Evolutionary conservation across 495 filamentous ascomycete species (phyloP), one percentile per base, ranked within the genome.

Genomic region (Lepidopterella palustris): DNA sequence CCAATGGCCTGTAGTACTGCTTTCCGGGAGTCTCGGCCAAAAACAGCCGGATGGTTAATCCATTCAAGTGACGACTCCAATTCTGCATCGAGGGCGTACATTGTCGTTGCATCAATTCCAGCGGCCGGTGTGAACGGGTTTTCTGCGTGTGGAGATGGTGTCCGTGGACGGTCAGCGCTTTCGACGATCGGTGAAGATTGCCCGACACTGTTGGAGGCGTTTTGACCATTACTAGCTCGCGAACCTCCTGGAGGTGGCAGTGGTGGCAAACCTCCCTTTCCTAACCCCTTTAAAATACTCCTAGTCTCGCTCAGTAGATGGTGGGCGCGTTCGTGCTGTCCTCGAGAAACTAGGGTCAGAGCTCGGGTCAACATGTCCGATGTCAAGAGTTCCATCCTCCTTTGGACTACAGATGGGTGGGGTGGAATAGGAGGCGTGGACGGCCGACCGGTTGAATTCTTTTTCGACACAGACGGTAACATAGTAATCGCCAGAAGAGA

Each of bases 401-500:
- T 84, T 73, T 99, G 93, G 8, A 99, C 95, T 55, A 99, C 89
- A 53, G 87, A 88, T 3, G 93, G 93, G 64, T 97, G 93, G 31
- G 93, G 95, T 18, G 93, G 93, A 59, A 99, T 97, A 8, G 91
- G 89, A 24, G 92, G 91, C 40, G 89, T 86, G 57, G 67, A 57
- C 24, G 83, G 85, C 69, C 78, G 82, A 55, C 82, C 82, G 73
- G 42, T 72, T 57, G 78, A 77, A 8, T 60, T 63, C 70, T 85
- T 89, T 65, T 77, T 82, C 5, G 81, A 76, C 24, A 79, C 76
- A 1, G 88, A 80, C 3, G 93, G 93, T n/a, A 99, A 80, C 88
- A 99, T 96, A 20, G 93, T 97, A 63, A 99, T 99, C 29, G 93
- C 90, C n/a, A 99, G 79, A 1, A 99, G 82, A 5, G 91, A 95